Evolutionary conservation across 1,284 basidiomycete species (phyloP), one percentile per base, ranked within the genome.

Genomic region (Melanopsichium pennsylvanicum): DNA sequence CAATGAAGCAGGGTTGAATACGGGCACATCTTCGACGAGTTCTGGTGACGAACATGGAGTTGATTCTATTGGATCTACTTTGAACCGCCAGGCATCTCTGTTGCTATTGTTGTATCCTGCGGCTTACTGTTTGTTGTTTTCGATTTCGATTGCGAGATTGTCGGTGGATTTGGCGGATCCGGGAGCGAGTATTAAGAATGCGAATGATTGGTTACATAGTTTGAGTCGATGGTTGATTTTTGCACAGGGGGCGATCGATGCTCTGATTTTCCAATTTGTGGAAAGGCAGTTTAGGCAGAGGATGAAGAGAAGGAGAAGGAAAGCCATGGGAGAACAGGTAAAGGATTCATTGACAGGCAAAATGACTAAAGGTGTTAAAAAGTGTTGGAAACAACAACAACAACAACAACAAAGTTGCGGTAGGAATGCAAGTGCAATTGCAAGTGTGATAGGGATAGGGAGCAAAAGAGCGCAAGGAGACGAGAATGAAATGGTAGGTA

Each of bases 211-310:
- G 43, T 56, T 77, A 12, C 68, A 73, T 35, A 37, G 42, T 6
- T 40, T 75, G 3, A 44, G 48, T 0, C 41, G 75, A 13, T 77
- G 75, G 75, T 21, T 74, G 19, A 67, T 77, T 45, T 77, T 77
- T 48, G 74, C 75, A 23, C 75, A 77, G 39, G 75, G 75, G 4
- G 59, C 50, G 4, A 66, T 75, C 34, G 75, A 77, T 39, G 74
- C 74, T 2, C 21, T 77, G 29, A 74, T 77, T 58, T 77, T 77
- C 71, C 74, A 77, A 45, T 48, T 77, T 19, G 47, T 77, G 36
- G 75, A 77, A 51, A 38, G 66, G 1, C 68, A 73, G 22, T 77
- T 77, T 36, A 26, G 75, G 18, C 50, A 48, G 39, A 21, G 75
- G 2, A 69, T 77, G 66, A 77, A 74, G 62, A 21, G 69, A 32